Evolutionary conservation across 257 asterid species (phyloP).

Genomic region (Capsicum pubescens): DNA sequence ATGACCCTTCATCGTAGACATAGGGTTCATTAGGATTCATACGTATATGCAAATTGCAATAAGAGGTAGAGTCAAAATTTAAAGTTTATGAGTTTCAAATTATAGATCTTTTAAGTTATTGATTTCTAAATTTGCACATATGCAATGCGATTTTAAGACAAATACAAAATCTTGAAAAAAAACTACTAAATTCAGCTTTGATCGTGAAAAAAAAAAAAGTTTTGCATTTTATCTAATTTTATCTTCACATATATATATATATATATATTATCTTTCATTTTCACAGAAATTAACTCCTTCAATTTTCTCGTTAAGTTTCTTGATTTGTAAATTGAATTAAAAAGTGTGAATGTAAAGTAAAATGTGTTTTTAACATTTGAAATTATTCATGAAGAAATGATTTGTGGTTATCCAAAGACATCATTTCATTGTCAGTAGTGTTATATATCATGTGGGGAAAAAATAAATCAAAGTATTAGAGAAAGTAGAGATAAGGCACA

Average conservation of each 20-base stretch:
- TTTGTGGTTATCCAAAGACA: neutral
- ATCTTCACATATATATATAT: no score
- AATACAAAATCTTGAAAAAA: neutral
- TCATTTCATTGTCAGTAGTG: constrained; percentile 16
- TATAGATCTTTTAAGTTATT: neutral
- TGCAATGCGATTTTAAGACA: neutral
- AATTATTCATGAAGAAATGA: neutral
- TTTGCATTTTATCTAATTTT: no score
- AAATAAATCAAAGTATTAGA: neutral
- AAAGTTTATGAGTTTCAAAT: neutral
- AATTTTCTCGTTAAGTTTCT: neutral
- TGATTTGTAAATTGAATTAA: neutral
- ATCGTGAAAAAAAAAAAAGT: no score
- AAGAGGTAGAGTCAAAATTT: no score
- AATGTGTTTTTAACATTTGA: neutral
- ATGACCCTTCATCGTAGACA: no score
- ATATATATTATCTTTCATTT: neutral
- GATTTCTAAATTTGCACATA: neutral
- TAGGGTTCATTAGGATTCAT: neutral
- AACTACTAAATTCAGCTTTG: no score
- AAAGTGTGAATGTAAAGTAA: neutral
- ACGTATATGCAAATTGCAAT: neutral
- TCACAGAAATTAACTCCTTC: neutral
- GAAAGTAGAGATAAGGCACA: neutral
- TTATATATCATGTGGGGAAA: neutral